phyloP scores from a whole-genome alignment of 176 grass and related monocot genomes.

The Musa schizocarpa region DNA sequence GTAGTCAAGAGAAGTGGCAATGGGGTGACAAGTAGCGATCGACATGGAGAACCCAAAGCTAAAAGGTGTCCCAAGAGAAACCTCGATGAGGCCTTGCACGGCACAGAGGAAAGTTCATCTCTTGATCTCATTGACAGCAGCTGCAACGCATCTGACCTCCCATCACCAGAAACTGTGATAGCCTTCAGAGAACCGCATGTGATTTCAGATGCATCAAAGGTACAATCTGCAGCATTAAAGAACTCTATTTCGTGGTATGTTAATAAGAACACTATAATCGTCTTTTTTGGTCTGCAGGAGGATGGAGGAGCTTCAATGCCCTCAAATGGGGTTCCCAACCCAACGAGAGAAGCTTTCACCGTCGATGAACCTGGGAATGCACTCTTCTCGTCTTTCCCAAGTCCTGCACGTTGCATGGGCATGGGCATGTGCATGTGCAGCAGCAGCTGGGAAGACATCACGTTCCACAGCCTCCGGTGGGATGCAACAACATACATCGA shows the following conservation, averaged over 20 bases:
- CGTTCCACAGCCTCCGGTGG: background rate
- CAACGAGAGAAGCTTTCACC: background rate
- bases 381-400: background rate
- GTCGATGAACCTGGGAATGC: background rate
- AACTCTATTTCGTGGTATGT: no score
- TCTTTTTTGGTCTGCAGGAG: no score
- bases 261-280: no score
- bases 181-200: no score
- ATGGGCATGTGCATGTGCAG: constrained; percentile 9
- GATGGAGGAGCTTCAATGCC: no score
- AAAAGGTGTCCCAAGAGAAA: constrained; percentile 11
- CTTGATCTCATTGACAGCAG: background rate
- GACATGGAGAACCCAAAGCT: constrained; percentile 23
- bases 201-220: constrained; percentile 4
- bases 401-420: constrained; percentile 2
- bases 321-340: background rate
- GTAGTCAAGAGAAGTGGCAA: constrained; percentile 65
- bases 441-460: constrained; percentile 1
- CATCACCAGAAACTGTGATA: background rate
- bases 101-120: background rate
- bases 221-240: background rate
- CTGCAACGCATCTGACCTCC: background rate
- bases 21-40: constrained; percentile 14
- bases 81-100: constrained; percentile 27
- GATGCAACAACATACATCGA: background rate